Evolutionary conservation across 306 rosid species (phyloP), one percentile per base, ranked within the genome.

Genomic region (Myrica gale): DNA sequence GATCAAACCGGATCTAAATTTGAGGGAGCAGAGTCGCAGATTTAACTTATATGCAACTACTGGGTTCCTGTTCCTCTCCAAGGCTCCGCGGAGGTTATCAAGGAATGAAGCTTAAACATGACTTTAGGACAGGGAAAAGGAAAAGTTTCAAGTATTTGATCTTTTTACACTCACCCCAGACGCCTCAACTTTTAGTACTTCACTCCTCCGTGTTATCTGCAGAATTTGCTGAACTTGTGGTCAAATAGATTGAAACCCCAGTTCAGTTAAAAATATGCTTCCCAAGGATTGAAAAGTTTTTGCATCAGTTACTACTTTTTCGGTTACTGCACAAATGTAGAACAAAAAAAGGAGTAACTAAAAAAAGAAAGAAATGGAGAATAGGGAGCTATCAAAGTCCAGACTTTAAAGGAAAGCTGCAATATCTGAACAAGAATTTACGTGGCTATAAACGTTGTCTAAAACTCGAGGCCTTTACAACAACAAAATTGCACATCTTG

Each of bases 401-500:
- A 12, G 15, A 60, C 9, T 39, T 39, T 7, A 13, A 19, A n/a
- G 69, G 16, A 62, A 41, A 15, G 5, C 37, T 39, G 41, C 68
- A 61, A 61, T 61, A 15, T 13, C 13, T 0, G 39, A 1, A 17
- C 41, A n/a, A 39, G 7, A 4, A 15, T 16, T 37, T 39, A 37
- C 13, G 8, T 47, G 15, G 51, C 12, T 47, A 47, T 12, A 47
- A 32, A 32, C 37, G 37, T 32, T 32, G 37, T 2, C 13, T 10
- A 60, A 23, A 23, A 71, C 51, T 73, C 65, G 69, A 71, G 46
- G 72, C 20, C 60, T 58, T 80, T 71, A 83, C 82, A 70, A 47
- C 19, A 63, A 23, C 63, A 19, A 60, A 73, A 4, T 15, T 48
- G 10, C 52, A 76, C 56, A 51, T 41, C 37, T 16, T 71, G 26